These are phyloP conservation scores for Herpetospermum pedunculosum DNA, from an alignment of 306 rosid species.

Conservation along the genomic window DNA sequence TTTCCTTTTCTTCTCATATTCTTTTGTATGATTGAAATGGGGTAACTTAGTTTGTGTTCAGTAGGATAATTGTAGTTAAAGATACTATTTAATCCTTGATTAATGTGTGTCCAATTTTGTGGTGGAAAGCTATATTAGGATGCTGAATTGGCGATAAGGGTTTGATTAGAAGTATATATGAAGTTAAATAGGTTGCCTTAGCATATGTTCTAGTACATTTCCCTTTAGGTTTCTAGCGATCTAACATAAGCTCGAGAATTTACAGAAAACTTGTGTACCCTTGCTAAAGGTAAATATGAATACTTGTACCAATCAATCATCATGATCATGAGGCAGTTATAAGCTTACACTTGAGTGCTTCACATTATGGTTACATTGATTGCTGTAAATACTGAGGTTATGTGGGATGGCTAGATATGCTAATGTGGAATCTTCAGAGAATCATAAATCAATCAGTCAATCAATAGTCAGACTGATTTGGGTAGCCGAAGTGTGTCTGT, in stretches of 20 bases:
- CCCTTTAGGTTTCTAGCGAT: background rate
- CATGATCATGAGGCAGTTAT: background rate
- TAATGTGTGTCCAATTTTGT: background rate
- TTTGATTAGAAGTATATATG: background rate
- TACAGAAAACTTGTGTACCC: background rate
- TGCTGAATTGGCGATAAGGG: background rate
- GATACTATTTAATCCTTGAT: background rate
- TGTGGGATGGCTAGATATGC: background rate
- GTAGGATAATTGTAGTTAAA: background rate
- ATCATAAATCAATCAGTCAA: background rate
- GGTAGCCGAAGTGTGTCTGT: background rate
- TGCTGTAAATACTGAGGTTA: background rate
- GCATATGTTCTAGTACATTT: background rate
- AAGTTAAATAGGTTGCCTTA: background rate
- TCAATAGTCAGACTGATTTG: background rate
- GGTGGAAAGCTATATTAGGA: background rate
- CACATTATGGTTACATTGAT: background rate
- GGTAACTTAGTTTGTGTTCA: background rate
- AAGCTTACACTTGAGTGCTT: background rate
- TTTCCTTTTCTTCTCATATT: background rate
- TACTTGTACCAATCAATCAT: background rate
- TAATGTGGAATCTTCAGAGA: background rate
- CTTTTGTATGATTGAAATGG: background rate
- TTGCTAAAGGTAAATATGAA: background rate
- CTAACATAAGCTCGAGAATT: background rate